Conservation (phyloP, 2,329 filamentous ascomycete genomes). For the Shiraia bambusicola region DNA sequence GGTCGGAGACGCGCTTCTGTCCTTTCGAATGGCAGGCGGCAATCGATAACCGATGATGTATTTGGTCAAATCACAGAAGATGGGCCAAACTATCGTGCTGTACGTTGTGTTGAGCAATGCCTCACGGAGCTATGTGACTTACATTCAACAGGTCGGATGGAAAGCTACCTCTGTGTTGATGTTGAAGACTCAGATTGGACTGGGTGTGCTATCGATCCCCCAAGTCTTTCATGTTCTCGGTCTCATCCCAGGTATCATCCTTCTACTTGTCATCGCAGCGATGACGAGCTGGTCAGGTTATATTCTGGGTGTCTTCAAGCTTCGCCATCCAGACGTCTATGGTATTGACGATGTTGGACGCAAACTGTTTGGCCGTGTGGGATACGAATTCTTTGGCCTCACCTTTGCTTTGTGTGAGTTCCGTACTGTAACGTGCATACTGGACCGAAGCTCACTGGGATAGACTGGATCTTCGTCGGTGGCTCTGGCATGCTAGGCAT, state of each 20-base stretch:
- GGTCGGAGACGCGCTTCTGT: no score
- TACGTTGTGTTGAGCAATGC: conserved; percentile 10
- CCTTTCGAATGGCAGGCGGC: no score
- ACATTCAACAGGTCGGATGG: conserved; percentile 26
- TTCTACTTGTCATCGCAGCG: conserved; percentile 42
- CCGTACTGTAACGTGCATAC: conserved; percentile 11
- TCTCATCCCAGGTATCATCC: conserved; percentile 53
- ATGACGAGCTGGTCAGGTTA: conserved; percentile 55
- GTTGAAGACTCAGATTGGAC: conserved; percentile 36
- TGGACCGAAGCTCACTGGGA: background rate
- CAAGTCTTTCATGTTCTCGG: conserved; percentile 50
- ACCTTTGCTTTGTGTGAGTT: conserved; percentile 41
- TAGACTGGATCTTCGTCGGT: conserved; percentile 59
- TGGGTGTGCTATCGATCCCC: conserved; percentile 55
- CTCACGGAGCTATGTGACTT: background rate
- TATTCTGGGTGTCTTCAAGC: conserved; percentile 56
- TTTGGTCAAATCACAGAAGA: conserved; percentile 50
- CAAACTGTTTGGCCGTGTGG: conserved; percentile 56
- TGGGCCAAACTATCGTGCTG: conserved; percentile 59
- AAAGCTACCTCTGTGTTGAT: conserved; percentile 30
- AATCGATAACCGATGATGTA: conserved; percentile 41
- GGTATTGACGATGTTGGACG: conserved; percentile 59
- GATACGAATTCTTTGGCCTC: conserved; percentile 50
- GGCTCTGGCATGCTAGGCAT: conserved; percentile 66
- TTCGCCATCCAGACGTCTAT: conserved; percentile 57